Conservation (phyloP, 169 alveolate genomes). For the Plasmodium sp. region DNA sequence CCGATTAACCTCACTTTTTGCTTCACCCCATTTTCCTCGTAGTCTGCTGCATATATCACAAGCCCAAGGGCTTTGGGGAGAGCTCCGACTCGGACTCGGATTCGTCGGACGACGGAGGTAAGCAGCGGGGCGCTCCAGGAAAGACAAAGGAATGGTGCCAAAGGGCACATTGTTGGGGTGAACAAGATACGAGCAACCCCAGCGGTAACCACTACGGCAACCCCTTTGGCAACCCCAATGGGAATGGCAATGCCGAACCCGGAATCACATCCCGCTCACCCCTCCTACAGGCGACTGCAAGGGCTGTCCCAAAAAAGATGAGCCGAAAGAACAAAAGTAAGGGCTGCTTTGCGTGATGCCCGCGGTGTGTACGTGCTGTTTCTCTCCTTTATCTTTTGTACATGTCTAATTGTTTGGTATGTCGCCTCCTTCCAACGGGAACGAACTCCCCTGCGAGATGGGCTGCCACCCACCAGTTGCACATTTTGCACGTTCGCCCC, state of each 20-base stretch:
- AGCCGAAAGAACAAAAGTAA: background rate
- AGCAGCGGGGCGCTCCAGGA: background rate
- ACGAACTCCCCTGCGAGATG: background rate
- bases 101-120: background rate
- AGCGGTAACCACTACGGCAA: background rate
- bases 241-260: background rate
- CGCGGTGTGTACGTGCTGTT: background rate
- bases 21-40: background rate
- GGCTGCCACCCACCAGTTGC: background rate
- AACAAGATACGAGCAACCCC: background rate
- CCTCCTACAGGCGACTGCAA: background rate
- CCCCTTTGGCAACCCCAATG: background rate
- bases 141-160: background rate
- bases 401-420: background rate
- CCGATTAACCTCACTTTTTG: background rate
- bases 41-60: constrained; percentile 69
- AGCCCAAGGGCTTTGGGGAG: constrained; percentile 63
- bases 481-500: background rate
- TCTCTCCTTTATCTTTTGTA: background rate
- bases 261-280: background rate
- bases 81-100: constrained; percentile 67
- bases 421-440: background rate
- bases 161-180: background rate
- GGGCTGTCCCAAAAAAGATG: background rate
- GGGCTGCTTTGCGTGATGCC: background rate